Evolutionary conservation across 768 basidiomycete species (phyloP).

Genomic region (Suillus hirtellus): DNA sequence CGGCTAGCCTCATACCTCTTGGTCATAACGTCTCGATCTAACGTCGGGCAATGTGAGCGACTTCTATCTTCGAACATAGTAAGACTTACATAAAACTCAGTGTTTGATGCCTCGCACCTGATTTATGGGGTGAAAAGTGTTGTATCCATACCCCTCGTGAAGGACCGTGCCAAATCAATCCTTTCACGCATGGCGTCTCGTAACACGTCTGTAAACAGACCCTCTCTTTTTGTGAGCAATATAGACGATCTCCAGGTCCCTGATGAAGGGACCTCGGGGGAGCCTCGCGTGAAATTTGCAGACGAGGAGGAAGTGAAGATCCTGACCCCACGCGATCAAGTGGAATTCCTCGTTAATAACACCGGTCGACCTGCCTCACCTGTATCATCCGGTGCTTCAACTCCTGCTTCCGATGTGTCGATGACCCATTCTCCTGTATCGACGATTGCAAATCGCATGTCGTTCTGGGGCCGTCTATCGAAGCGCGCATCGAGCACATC

Average conservation of each 20-base stretch:
- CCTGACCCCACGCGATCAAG: slow-evolving; percentile 35
- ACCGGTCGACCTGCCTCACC: slow-evolving; percentile 18
- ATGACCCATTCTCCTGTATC: slow-evolving; percentile 52
- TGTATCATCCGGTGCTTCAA: slow-evolving; percentile 53
- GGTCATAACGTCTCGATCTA: slow-evolving; percentile 62
- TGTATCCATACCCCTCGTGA: slow-evolving; percentile 68
- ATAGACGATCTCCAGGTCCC: slow-evolving; percentile 24
- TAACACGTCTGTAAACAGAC: slow-evolving; percentile 44
- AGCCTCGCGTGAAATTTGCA: slow-evolving; percentile 55
- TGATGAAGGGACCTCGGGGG: slow-evolving; percentile 16
- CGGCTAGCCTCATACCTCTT: slow-evolving; percentile 70
- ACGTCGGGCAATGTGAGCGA: slow-evolving; percentile 65
- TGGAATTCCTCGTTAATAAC: slow-evolving; percentile 1
- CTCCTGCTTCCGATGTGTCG: slow-evolving; percentile 49
- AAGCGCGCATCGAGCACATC: slow-evolving; percentile 40
- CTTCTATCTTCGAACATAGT: not conserved
- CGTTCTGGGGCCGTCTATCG: slow-evolving; percentile 72
- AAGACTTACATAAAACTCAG: slow-evolving; percentile 36
- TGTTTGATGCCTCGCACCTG: slow-evolving; percentile 59
- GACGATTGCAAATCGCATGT: slow-evolving; percentile 62
- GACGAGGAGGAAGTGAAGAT: slow-evolving; percentile 47
- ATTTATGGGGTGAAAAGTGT: slow-evolving; percentile 73
- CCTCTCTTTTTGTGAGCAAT: slow-evolving; percentile 43
- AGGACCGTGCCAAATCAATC: slow-evolving; percentile 57
- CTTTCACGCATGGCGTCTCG: slow-evolving; percentile 55